phyloP scores from a whole-genome alignment of 2,329 filamentous ascomycete genomes.

The Chaetothyriales sp. region DNA sequence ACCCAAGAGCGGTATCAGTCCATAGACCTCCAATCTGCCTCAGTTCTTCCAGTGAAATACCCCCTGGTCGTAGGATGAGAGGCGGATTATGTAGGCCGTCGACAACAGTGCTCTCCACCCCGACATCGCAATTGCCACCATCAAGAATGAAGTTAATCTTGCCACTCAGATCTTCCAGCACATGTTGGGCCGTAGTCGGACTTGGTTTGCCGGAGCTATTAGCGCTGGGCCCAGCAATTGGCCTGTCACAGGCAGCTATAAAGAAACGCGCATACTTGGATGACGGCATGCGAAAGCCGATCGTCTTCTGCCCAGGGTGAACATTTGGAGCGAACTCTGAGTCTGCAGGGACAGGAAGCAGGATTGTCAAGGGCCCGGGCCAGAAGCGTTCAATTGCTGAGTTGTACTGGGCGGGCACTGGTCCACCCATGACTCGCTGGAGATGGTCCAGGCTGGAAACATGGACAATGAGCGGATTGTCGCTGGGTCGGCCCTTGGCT shows the following conservation, averaged over 20 bases:
- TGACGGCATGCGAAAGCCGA: conserved; percentile 79
- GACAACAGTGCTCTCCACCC: conserved; percentile 92
- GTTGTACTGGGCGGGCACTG: conserved; percentile 59
- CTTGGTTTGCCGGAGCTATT: conserved; percentile 90
- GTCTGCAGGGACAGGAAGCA: conserved; percentile 57
- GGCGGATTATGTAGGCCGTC: conserved; percentile 75
- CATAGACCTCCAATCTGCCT: conserved; percentile 55
- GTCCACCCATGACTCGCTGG: conserved; percentile 9
- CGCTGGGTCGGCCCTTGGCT: conserved; percentile 76
- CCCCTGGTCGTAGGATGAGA: conserved; percentile 69
- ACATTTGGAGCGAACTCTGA: conserved; percentile 76
- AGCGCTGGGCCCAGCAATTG: conserved; percentile 80
- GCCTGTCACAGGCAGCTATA: conserved; percentile 62
- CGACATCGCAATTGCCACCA: conserved; percentile 70
- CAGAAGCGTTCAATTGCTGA: conserved; percentile 71
- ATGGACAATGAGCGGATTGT: conserved; percentile 93
- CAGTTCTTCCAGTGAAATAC: conserved; percentile 41
- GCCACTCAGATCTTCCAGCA: conserved; percentile 67
- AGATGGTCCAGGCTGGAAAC: conserved; percentile 28
- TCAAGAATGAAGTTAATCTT: conserved; percentile 78
- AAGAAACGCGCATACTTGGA: conserved; percentile 72
- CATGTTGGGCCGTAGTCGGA: conserved; percentile 79
- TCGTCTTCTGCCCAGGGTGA: conserved; percentile 68
- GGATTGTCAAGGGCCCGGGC: conserved; percentile 85
- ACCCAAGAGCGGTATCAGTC: conserved; percentile 62